Conservation (phyloP, 2,329 filamentous ascomycete species). For the Gaeumannomyces tritici region DNA sequence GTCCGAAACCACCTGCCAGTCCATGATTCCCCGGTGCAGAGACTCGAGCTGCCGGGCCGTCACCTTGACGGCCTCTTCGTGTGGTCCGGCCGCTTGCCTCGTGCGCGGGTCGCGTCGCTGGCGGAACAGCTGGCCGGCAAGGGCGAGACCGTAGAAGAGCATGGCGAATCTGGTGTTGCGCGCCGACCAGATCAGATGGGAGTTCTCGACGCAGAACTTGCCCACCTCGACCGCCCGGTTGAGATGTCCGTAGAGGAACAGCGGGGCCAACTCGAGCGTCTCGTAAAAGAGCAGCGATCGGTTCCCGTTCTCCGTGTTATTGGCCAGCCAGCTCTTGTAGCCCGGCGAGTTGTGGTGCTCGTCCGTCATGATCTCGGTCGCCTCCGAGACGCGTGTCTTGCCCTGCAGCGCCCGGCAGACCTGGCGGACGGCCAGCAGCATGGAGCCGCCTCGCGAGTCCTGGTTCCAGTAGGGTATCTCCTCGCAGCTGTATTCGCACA, state of each 20-base stretch:
- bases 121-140: constrained; percentile 41
- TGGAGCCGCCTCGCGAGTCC: constrained; percentile 61
- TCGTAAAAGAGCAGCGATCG: constrained; percentile 61
- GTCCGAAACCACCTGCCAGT: constrained; percentile 53
- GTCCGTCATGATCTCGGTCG: constrained; percentile 54
- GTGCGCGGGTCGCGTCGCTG: constrained; percentile 36
- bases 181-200: constrained; percentile 46
- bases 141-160: constrained; percentile 50
- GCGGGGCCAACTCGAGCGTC: constrained; percentile 50
- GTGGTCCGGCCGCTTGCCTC: constrained; percentile 18
- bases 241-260: constrained; percentile 56
- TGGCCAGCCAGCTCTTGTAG: constrained; percentile 51
- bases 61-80: constrained; percentile 26
- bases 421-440: constrained; percentile 59
- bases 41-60: constrained; percentile 43
- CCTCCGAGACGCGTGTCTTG: constrained; percentile 48
- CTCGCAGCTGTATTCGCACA: constrained; percentile 62
- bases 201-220: constrained; percentile 33
- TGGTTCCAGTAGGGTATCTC: constrained; percentile 64
- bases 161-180: constrained; percentile 47
- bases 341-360: constrained; percentile 48
- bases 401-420: constrained; percentile 62
- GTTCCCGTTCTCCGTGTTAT: constrained; percentile 46
- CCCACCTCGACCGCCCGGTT: constrained; percentile 49
- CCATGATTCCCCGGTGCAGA: constrained; percentile 51